Conservation (phyloP, 2,329 filamentous ascomycete species). For the Simplicillium sp. region DNA sequence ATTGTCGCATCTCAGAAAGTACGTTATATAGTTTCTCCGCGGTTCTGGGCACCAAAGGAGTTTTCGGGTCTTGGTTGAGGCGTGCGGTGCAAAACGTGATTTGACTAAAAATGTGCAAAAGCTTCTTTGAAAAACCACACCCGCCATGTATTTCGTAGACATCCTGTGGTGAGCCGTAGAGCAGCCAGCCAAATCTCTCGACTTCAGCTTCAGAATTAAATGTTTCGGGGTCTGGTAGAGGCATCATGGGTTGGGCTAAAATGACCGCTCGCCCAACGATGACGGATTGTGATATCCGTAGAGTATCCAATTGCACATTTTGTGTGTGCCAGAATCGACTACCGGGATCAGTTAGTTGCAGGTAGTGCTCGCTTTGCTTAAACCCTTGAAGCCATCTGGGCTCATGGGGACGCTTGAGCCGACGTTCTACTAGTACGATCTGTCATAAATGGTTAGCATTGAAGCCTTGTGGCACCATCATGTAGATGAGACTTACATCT, state of each 20-base stretch:
- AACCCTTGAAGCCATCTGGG: conserved; percentile 29
- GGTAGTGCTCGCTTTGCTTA: conserved; percentile 21
- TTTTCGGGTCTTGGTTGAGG: conserved; percentile 21
- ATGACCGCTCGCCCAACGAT: conserved; percentile 29
- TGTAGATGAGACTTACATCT: conserved; percentile 18
- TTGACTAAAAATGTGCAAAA: conserved; percentile 26
- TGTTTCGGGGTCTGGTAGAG: conserved; percentile 15
- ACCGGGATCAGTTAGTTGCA: conserved; percentile 25
- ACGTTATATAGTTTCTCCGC: conserved; percentile 16
- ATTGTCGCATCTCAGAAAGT: conserved; percentile 22
- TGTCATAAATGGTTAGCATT: conserved; percentile 5
- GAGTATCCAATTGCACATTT: conserved; percentile 22
- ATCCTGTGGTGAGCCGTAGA: conserved; percentile 23
- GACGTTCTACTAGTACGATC: conserved; percentile 27
- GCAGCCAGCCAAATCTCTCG: conserved; percentile 26
- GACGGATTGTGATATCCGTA: conserved; percentile 27
- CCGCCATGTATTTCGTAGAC: conserved; percentile 29
- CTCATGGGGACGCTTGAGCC: conserved; percentile 17
- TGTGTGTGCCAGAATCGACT: conserved; percentile 23
- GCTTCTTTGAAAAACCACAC: conserved; percentile 29
- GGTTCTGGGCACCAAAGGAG: conserved; percentile 19
- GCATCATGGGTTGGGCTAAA: conserved; percentile 28
- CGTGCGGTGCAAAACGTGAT: conserved; percentile 26
- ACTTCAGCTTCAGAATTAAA: conserved; percentile 19
- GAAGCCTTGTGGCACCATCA: conserved; percentile 3